Percentiles rank a stretch among this genome's conserved stretches.
These are phyloP conservation scores for Choanephora cucurbitarum DNA, from an alignment of 371 early-diverging fungal genomes.

Conservation along the genomic window DNA sequence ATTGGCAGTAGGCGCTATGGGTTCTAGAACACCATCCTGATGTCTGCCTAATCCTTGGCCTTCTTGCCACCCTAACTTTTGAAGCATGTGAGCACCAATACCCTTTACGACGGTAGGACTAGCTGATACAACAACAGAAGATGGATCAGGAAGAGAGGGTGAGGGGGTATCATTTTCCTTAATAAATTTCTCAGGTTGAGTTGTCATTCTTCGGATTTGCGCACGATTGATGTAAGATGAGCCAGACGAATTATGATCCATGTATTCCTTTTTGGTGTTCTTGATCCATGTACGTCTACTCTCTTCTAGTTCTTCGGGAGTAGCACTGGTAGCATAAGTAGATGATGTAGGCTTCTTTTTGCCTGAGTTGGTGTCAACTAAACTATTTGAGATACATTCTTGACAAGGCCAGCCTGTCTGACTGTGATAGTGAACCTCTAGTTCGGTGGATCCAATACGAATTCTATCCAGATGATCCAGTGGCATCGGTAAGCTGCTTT, in stretches of 20 bases:
- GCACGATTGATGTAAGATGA: constrained; percentile 22
- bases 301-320: constrained; percentile 10
- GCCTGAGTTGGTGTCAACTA: constrained; percentile 17
- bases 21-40: constrained; percentile 34
- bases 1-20: constrained; percentile 21
- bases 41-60: constrained; percentile 43
- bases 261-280: constrained; percentile 8
- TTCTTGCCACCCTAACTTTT: constrained; percentile 48
- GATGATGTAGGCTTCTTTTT: constrained; percentile 10
- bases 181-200: constrained; percentile 7
- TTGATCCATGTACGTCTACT: constrained; percentile 20
- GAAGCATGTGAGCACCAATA: constrained; percentile 37
- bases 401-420: constrained; percentile 38
- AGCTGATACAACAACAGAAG: background rate
- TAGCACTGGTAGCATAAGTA: too few relatives aligned
- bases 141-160: background rate
- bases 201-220: constrained; percentile 14
- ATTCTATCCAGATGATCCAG: constrained; percentile 35
- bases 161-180: background rate
- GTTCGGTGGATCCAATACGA: constrained; percentile 32
- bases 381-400: constrained; percentile 24
- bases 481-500: constrained; percentile 32
- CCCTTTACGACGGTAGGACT: constrained; percentile 26
- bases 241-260: background rate
- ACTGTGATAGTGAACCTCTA: constrained; percentile 43